Evolutionary conservation across 2,329 filamentous ascomycete species (phyloP).

Genomic region (Sordariomycetes sp.): DNA sequence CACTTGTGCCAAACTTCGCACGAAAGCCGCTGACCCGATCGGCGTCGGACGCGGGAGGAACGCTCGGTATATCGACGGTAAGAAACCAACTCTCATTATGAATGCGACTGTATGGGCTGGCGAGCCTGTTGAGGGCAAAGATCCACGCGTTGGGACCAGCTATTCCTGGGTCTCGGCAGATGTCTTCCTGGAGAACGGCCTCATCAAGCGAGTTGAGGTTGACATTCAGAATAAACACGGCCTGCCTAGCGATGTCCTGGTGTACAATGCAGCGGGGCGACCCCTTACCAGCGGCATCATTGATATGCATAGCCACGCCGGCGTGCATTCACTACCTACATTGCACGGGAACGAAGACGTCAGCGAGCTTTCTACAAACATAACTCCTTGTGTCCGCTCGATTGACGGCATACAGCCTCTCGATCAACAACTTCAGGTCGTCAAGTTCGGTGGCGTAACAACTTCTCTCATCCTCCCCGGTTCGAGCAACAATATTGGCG

Average conservation of each 20-base stretch:
- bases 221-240: conserved; percentile 17
- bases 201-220: conserved; percentile 41
- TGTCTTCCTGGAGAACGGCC: conserved; percentile 44
- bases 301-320: conserved; percentile 59
- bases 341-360: conserved; percentile 41
- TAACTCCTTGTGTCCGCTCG: conserved; percentile 55
- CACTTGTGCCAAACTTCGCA: conserved; percentile 40
- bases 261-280: conserved; percentile 46
- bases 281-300: conserved; percentile 54
- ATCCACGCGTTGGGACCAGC: conserved; percentile 41
- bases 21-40: conserved; percentile 39
- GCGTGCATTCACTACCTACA: conserved; percentile 40
- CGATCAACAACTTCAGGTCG: conserved; percentile 52
- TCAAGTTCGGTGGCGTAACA: conserved; percentile 60
- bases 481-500: conserved; percentile 58
- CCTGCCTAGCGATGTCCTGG: conserved; percentile 7
- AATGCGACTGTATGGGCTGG: conserved; percentile 57
- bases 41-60: conserved; percentile 44
- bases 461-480: conserved; percentile 55
- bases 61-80: conserved; percentile 44
- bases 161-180: conserved; percentile 48
- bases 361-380: conserved; percentile 50
- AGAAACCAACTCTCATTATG: conserved; percentile 46
- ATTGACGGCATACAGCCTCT: conserved; percentile 51
- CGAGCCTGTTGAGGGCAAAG: conserved; percentile 39